Percentiles rank a stretch among this genome's conserved stretches.
Evolutionary conservation across 163 green algal species (phyloP).

Genomic region (Scenedesmus sp.): DNA sequence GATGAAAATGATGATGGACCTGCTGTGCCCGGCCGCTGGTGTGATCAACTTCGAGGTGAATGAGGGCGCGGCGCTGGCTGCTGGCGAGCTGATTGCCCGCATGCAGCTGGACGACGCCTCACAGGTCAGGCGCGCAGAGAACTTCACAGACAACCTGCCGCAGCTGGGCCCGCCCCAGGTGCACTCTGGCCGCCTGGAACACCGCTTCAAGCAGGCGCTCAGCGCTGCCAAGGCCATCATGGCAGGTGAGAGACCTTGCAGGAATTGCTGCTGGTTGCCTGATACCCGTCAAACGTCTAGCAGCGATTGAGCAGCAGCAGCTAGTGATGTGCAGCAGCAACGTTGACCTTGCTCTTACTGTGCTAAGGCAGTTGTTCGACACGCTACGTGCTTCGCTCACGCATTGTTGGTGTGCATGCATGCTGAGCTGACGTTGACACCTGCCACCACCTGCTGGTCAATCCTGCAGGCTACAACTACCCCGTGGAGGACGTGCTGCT

Average conservation of each 20-base stretch:
- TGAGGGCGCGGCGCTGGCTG: constrained; percentile 83
- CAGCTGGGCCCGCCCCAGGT: constrained; percentile 57
- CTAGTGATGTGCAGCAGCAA: neutral
- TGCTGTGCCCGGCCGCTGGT: constrained; percentile 84
- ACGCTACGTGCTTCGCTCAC: neutral
- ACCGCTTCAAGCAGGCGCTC: constrained; percentile 72
- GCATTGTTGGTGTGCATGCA: neutral
- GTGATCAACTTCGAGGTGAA: constrained; percentile 79
- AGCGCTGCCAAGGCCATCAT: constrained; percentile 66
- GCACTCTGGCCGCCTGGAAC: constrained; percentile 69
- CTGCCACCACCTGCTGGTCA: neutral
- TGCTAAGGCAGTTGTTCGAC: no score
- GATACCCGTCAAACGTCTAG: neutral
- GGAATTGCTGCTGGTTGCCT: neutral
- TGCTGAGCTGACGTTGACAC: neutral
- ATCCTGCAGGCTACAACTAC: constrained; percentile 74
- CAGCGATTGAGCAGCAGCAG: neutral
- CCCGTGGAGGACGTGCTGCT: constrained; percentile 72
- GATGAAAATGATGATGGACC: constrained; percentile 89
- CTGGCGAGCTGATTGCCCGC: constrained; percentile 86
- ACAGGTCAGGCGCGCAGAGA: constrained; percentile 49
- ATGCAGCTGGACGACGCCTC: constrained; percentile 78
- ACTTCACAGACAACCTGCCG: constrained; percentile 28
- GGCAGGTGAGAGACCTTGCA: constrained; percentile 36
- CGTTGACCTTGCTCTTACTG: neutral